These are phyloP conservation scores for Coriaria nepalensis DNA, from an alignment of 306 rosid genomes.

Conservation along the genomic window DNA sequence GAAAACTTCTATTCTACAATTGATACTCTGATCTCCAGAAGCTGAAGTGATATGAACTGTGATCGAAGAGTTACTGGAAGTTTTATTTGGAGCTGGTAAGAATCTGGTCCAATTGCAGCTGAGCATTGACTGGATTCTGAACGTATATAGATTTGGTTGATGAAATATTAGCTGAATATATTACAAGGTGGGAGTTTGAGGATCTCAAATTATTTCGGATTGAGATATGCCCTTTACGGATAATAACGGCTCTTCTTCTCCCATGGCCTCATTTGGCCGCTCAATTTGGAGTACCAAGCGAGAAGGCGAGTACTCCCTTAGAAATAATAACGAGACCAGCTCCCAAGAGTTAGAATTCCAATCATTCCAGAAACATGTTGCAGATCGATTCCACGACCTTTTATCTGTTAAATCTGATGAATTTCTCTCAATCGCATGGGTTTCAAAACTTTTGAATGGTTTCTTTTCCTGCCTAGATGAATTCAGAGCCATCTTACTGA, in stretches of 20 bases:
- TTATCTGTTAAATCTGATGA: slow-evolving; percentile 23
- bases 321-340: slow-evolving; percentile 13
- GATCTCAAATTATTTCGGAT: too few relatives aligned
- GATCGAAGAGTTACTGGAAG: too few relatives aligned
- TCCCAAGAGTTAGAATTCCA: slow-evolving; percentile 38
- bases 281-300: slow-evolving; percentile 37
- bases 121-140: too few relatives aligned
- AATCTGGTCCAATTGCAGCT: too few relatives aligned
- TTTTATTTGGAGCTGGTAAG: too few relatives aligned
- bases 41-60: too few relatives aligned
- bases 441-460: slow-evolving; percentile 51
- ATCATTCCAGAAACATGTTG: slow-evolving; percentile 45
- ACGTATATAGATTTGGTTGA: too few relatives aligned
- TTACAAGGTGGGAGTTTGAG: too few relatives aligned
- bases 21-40: too few relatives aligned
- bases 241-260: slow-evolving; percentile 45
- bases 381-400: slow-evolving; percentile 35
- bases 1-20: too few relatives aligned
- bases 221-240: slow-evolving; percentile 72
- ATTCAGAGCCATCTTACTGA: slow-evolving; percentile 38
- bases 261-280: slow-evolving; percentile 41
- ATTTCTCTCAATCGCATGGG: slow-evolving; percentile 57
- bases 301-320: slow-evolving; percentile 38
- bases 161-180: too few relatives aligned
- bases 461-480: slow-evolving; percentile 55